A percentile compares a stretch with the other conserved stretches of the same genome.
phyloP scores from a whole-genome alignment of 2,329 filamentous ascomycete species.

The Aureobasidium sp. region DNA sequence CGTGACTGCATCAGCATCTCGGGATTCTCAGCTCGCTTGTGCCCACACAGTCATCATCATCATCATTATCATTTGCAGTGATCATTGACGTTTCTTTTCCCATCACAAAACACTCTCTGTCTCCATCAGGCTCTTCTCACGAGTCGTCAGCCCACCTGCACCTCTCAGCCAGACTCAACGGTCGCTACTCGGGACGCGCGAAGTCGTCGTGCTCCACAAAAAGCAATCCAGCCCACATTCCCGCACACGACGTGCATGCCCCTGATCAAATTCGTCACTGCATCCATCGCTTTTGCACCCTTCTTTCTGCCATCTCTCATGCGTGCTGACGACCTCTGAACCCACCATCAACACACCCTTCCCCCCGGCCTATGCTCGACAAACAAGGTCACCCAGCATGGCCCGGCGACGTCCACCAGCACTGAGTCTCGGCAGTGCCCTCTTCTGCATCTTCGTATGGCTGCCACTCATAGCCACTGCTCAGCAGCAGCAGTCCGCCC shows the following conservation, averaged over 20 bases:
- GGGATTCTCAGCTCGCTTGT: conserved; percentile 7
- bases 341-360: not conserved
- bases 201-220: conserved; percentile 16
- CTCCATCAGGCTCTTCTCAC: too few relatives aligned
- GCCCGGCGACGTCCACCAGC: conserved; percentile 26
- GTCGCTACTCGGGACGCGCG: conserved; percentile 8
- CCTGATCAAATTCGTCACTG: conserved; percentile 11
- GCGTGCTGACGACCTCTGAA: conserved; percentile 1
- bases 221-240: conserved; percentile 12
- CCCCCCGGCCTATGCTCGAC: conserved; percentile 1
- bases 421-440: conserved; percentile 24
- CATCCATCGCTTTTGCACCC: not conserved
- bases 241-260: not conserved
- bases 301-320: conserved; percentile 2
- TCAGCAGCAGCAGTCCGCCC: conserved; percentile 33
- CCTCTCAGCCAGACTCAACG: conserved; percentile 1
- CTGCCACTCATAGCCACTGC: conserved; percentile 28
- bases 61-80: too few relatives aligned
- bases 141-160: conserved; percentile 5
- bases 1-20: too few relatives aligned
- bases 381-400: conserved; percentile 24
- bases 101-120: not conserved
- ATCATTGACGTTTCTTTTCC: not conserved
- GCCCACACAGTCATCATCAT: conserved; percentile 4
- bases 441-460: conserved; percentile 26